Percentiles rank a stretch among this genome's conserved stretches.
These are phyloP conservation scores for Candida pseudofarinosa DNA, from an alignment of 805 yeast genomes.

Conservation along the genomic window DNA sequence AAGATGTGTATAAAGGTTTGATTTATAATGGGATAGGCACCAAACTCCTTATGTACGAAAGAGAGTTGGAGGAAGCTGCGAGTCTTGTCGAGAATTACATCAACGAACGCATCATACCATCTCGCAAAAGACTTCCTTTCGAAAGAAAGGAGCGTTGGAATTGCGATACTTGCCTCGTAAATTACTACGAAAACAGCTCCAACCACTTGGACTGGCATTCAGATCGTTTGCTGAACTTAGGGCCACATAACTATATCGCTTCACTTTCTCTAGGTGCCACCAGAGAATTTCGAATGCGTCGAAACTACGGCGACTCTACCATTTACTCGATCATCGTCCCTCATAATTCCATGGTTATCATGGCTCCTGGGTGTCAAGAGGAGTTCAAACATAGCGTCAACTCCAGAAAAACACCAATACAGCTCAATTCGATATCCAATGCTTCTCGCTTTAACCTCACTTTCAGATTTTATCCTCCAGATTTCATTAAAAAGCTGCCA, in stretches of 20 bases:
- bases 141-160: conserved; percentile 45
- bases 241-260: conserved; percentile 67
- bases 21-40: conserved; percentile 43
- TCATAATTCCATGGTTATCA: conserved; percentile 64
- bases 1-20: conserved; percentile 11
- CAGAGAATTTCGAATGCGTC: conserved; percentile 59
- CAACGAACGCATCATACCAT: conserved; percentile 28
- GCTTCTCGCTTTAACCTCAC: conserved; percentile 59
- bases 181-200: conserved; percentile 46
- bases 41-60: conserved; percentile 28
- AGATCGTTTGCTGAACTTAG: conserved; percentile 66
- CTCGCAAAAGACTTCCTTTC: conserved; percentile 29
- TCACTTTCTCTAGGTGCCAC: conserved; percentile 68
- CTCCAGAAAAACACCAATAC: conserved; percentile 43
- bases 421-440: conserved; percentile 41
- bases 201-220: conserved; percentile 71
- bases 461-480: conserved; percentile 49
- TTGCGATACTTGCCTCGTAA: conserved; percentile 52
- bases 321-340: conserved; percentile 57
- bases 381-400: conserved; percentile 62
- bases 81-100: conserved; percentile 37
- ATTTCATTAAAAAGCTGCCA: conserved; percentile 34
- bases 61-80: conserved; percentile 36
- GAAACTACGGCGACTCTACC: conserved; percentile 31
- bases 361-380: conserved; percentile 82